These are phyloP conservation scores for Gelatoporia subvermispora DNA, from an alignment of 768 basidiomycete species.

Conservation along the genomic window DNA sequence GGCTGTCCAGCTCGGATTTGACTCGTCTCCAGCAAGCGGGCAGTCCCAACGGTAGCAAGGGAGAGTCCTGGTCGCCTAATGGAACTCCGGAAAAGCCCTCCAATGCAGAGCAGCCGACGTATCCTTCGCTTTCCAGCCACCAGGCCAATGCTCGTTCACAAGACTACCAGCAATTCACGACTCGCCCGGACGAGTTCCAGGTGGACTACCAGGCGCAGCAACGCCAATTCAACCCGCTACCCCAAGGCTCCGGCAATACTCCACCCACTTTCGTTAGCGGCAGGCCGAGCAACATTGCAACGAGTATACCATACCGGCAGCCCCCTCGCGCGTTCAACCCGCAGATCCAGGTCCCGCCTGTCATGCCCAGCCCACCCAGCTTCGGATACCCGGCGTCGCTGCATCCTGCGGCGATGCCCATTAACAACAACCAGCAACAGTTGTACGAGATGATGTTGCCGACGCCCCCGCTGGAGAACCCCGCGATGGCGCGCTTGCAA, in stretches of 20 bases:
- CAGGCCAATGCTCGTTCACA: conserved; percentile 39
- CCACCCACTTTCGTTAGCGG: conserved; percentile 42
- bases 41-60: conserved; percentile 24
- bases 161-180: conserved; percentile 44
- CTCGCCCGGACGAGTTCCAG: conserved; percentile 29
- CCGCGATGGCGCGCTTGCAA: conserved; percentile 70
- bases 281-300: conserved; percentile 45
- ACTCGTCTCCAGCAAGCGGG: conserved; percentile 71
- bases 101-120: conserved; percentile 36
- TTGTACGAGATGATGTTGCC: conserved; percentile 78
- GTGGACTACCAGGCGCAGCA: conserved; percentile 57
- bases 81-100: conserved; percentile 25
- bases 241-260: conserved; percentile 34
- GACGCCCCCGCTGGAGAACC: conserved; percentile 47
- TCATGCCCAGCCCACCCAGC: conserved; percentile 48
- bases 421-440: conserved; percentile 60
- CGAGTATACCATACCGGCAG: conserved; percentile 55
- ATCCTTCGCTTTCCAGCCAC: conserved; percentile 63
- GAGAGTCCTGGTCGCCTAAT: conserved; percentile 23
- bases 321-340: conserved; percentile 54
- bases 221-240: conserved; percentile 46
- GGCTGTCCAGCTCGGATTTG: conserved; percentile 67
- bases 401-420: conserved; percentile 63
- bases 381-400: conserved; percentile 39
- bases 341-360: conserved; percentile 33